A percentile compares a stretch with the other conserved stretches of the same genome.
Conservation (phyloP, 2,329 filamentous ascomycete genomes). For the Fusarium tuaranense region DNA sequence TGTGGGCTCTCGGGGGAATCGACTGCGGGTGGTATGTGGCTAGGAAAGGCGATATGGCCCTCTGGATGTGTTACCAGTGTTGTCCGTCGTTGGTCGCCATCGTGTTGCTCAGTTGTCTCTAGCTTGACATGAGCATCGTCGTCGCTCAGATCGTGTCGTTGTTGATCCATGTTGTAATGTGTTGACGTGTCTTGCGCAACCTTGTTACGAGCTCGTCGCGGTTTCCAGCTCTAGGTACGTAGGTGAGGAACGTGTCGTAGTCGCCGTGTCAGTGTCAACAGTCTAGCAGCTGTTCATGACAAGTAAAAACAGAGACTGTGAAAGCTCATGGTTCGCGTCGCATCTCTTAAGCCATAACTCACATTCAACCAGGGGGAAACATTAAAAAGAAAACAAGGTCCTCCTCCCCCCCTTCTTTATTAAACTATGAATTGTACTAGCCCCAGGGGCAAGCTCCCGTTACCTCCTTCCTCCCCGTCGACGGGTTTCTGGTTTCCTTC, state of each 20-base stretch:
- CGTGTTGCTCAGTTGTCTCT: conserved; percentile 22
- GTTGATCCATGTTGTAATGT: conserved; percentile 10
- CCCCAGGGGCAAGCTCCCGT: conserved; percentile 15
- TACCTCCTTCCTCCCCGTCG: neutral
- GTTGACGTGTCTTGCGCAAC: neutral
- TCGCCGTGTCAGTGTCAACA: conserved; percentile 16
- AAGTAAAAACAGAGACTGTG: neutral
- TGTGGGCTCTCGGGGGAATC: conserved; percentile 29
- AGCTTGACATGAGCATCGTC: conserved; percentile 13
- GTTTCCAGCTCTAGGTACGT: neutral
- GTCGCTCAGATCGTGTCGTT: conserved; percentile 15
- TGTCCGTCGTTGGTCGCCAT: conserved; percentile 4
- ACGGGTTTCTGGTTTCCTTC: conserved; percentile 4
- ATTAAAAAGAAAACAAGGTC: neutral
- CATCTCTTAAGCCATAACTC: neutral
- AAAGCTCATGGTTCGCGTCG: neutral
- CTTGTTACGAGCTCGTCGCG: neutral
- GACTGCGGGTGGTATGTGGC: conserved; percentile 20
- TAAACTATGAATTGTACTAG: neutral
- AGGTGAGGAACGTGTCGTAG: neutral
- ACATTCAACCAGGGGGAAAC: neutral
- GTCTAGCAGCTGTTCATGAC: neutral
- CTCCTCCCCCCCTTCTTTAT: neutral
- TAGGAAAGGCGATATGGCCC: conserved; percentile 28
- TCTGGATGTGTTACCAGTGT: conserved; percentile 25